These are phyloP conservation scores for Pulveroboletus sp. DNA, from an alignment of 768 basidiomycete species.

Conservation along the genomic window DNA sequence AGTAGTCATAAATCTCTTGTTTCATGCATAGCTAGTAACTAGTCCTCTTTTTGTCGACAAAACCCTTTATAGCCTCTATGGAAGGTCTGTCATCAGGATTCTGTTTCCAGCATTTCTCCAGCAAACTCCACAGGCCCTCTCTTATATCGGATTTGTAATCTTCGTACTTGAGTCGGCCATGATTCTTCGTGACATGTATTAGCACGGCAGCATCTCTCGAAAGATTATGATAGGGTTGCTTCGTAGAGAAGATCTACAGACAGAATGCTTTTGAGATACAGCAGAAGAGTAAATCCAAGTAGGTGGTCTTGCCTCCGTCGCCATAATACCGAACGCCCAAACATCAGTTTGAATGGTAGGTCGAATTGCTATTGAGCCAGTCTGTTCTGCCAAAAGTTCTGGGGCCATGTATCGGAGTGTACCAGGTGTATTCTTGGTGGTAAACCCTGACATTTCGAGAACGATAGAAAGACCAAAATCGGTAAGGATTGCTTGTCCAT, in stretches of 20 bases:
- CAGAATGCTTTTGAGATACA: not conserved
- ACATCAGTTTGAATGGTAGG: constrained; percentile 30
- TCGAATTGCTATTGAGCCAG: constrained; percentile 12
- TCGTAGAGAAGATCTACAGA: constrained; percentile 24
- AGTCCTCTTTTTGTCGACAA: constrained; percentile 21
- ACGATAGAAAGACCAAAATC: constrained; percentile 42
- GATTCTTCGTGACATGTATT: constrained; percentile 9
- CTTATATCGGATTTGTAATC: constrained; percentile 17
- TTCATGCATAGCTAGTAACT: constrained; percentile 14
- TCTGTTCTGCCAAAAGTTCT: constrained; percentile 28
- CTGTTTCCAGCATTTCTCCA: constrained; percentile 19
- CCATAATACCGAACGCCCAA: constrained; percentile 38
- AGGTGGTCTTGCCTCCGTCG: constrained; percentile 29
- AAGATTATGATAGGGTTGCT: constrained; percentile 18
- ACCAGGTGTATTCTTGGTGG: constrained; percentile 33
- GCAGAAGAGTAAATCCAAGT: not conserved
- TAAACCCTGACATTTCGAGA: constrained; percentile 35
- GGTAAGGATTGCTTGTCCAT: constrained; percentile 30
- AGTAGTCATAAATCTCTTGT: not conserved
- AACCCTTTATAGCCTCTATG: constrained; percentile 12
- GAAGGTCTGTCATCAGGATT: constrained; percentile 9
- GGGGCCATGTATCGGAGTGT: constrained; percentile 41
- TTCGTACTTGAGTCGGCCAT: constrained; percentile 16
- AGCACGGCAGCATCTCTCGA: constrained; percentile 16
- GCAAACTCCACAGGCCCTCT: constrained; percentile 17